These are phyloP conservation scores for Dictyophora rubrovolvata DNA, from an alignment of 768 basidiomycete species.

Conservation along the genomic window DNA sequence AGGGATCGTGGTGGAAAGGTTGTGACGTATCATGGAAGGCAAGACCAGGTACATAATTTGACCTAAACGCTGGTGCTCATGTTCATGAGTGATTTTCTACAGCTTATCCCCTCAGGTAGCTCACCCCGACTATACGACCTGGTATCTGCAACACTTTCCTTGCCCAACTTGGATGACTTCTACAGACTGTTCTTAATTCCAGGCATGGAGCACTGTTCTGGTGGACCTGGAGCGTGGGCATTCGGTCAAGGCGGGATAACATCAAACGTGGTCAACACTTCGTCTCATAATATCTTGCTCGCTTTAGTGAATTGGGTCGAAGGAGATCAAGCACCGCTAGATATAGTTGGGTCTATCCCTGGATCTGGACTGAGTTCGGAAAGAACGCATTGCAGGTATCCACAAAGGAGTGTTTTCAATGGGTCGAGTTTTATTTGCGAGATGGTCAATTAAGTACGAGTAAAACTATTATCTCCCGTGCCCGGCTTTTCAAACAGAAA, in stretches of 20 bases:
- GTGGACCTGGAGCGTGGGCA: conserved; percentile 19
- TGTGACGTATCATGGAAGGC: conserved; percentile 18
- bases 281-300: conserved; percentile 19
- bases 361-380: background rate
- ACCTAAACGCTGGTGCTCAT: background rate
- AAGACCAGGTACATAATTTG: conserved; percentile 6
- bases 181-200: conserved; percentile 25
- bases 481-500: too few species aligned
- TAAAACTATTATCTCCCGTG: too few species aligned
- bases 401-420: conserved; percentile 1
- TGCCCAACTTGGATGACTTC: conserved; percentile 19
- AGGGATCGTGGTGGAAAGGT: conserved; percentile 18
- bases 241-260: conserved; percentile 15
- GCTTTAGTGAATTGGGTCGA: conserved; percentile 26
- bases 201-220: conserved; percentile 24
- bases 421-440: background rate
- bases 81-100: background rate
- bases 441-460: background rate
- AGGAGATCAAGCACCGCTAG: conserved; percentile 14
- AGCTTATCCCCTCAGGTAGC: conserved; percentile 23
- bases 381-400: conserved; percentile 9
- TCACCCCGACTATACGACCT: conserved; percentile 17
- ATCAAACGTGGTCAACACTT: conserved; percentile 10
- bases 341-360: conserved; percentile 11
- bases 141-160: conserved; percentile 14